Evolutionary conservation across 2,329 filamentous ascomycete genomes (phyloP), one percentile per base, ranked within the genome.

Genomic region (Sporothrix phasma): DNA sequence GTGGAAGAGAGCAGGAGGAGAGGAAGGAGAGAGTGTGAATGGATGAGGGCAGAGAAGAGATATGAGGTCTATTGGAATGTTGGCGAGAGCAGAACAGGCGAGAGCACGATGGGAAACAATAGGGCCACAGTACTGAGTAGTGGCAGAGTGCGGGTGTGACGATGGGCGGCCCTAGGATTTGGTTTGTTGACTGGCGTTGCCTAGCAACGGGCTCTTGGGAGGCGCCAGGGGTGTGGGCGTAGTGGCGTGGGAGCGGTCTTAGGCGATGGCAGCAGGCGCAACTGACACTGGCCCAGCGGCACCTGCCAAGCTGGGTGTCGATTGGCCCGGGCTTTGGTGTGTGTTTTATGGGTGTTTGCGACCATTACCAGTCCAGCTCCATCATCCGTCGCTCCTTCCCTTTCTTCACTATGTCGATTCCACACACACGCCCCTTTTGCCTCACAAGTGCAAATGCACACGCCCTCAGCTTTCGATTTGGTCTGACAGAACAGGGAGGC

Each of bases 51-150:
- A 41, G 51, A 54, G 64, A 47, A 51, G 46, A 10, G 29, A 39
- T 26, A 61, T 66, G 61, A 64, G 64, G 66, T 66, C 64, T 66
- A 69, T 66, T 64, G 67, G 68, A 68, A 69, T 69, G 68, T 60
- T 29, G 37, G 34, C 26, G 19, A 46, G 61, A 34, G 59, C 29
- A 51, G 31, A 15, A 54, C n/a, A 19, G 59, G 45, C 45, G 15
- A 62, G 26, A 43, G 34, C 31, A 62, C 17, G 26, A 22, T 29
- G 45, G 10, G 22, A 47, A 47, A 15, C 31, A 29, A 56, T 56
- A 45, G 31, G 41, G 53, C 41, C 22, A 43, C 51, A 37, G n/a
- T n/a, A n/a, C n/a, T 59, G 34, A 37, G 11, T 37, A 63, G 53
- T 56, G 39, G 26, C 29, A 47, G 41, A 13, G 39, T 47, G 59